These are phyloP conservation scores for Platanthera guangdongensis DNA, from an alignment of 106 monocot species.

Conservation along the genomic window DNA sequence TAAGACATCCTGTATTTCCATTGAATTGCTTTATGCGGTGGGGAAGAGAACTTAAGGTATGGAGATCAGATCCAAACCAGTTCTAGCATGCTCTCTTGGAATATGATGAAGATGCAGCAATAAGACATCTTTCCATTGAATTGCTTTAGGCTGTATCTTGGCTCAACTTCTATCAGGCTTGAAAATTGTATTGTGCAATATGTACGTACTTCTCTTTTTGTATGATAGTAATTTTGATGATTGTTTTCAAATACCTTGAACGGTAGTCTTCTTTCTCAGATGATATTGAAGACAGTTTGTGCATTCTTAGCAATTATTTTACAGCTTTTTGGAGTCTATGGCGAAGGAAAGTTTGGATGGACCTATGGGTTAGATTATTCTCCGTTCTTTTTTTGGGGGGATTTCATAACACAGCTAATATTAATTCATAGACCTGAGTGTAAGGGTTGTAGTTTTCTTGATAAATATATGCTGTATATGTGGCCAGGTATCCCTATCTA, in stretches of 20 bases:
- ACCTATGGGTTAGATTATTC: constrained; percentile 58
- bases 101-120: constrained; percentile 51
- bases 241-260: not conserved
- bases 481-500: constrained; percentile 81
- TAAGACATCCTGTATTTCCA: too few relatives aligned
- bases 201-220: constrained; percentile 41
- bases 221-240: not conserved
- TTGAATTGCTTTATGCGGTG: too few relatives aligned
- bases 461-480: not conserved
- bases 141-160: constrained; percentile 70
- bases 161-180: constrained; percentile 88
- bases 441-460: not conserved
- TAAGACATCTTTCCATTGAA: constrained; percentile 95
- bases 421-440: not conserved
- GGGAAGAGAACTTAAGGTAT: constrained; percentile 84
- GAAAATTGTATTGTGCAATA: constrained; percentile 98
- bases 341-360: constrained; percentile 97
- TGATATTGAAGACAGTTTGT: constrained; percentile 95
- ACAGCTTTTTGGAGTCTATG: constrained; percentile 79
- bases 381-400: not conserved
- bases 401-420: not conserved
- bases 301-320: constrained; percentile 77
- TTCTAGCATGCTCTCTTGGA: constrained; percentile 68
- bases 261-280: constrained; percentile 36
- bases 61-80: constrained; percentile 50